Conservation (phyloP, 805 yeast genomes). For the Lachancea kluyveri region DNA sequence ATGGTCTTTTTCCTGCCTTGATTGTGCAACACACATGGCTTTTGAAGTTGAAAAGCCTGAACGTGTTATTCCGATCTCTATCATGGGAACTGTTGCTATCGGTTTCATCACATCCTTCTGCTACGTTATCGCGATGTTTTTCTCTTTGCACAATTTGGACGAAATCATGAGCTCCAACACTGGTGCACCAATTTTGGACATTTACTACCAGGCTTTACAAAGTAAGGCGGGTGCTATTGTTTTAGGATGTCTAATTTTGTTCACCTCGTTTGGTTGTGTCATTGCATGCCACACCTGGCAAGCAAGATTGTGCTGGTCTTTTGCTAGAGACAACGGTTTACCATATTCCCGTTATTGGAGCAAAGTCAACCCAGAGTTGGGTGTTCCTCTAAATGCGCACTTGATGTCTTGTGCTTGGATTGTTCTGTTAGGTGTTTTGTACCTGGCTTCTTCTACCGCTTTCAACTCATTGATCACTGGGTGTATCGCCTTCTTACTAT, state of each 20-base stretch:
- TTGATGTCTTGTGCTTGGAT: constrained; percentile 47
- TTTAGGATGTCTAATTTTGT: constrained; percentile 44
- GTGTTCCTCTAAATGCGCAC: constrained; percentile 60
- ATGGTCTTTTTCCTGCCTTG: constrained; percentile 66
- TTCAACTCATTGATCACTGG: constrained; percentile 61
- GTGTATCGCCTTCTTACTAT: constrained; percentile 52
- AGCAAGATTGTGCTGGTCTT: constrained; percentile 66
- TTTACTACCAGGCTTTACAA: constrained; percentile 51
- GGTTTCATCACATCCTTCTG: constrained; percentile 59
- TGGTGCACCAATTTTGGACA: constrained; percentile 61
- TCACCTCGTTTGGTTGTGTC: constrained; percentile 57
- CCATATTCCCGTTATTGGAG: constrained; percentile 53
- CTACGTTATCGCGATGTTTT: constrained; percentile 53
- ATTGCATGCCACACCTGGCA: constrained; percentile 69
- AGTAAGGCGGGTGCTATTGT: constrained; percentile 53
- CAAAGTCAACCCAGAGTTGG: constrained; percentile 43
- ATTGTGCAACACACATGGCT: constrained; percentile 68
- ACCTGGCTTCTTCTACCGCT: constrained; percentile 62
- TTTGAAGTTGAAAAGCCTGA: constrained; percentile 60
- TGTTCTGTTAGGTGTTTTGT: constrained; percentile 52
- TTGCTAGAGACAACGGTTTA: constrained; percentile 63
- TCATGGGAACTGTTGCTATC: constrained; percentile 59
- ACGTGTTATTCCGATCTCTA: constrained; percentile 58
- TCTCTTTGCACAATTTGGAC: constrained; percentile 50
- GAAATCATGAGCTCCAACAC: constrained; percentile 42